Percentiles rank a stretch among this genome's conserved stretches.
phyloP scores from a whole-genome alignment of 2,329 filamentous ascomycete genomes.

The Coniochaeta sp. region DNA sequence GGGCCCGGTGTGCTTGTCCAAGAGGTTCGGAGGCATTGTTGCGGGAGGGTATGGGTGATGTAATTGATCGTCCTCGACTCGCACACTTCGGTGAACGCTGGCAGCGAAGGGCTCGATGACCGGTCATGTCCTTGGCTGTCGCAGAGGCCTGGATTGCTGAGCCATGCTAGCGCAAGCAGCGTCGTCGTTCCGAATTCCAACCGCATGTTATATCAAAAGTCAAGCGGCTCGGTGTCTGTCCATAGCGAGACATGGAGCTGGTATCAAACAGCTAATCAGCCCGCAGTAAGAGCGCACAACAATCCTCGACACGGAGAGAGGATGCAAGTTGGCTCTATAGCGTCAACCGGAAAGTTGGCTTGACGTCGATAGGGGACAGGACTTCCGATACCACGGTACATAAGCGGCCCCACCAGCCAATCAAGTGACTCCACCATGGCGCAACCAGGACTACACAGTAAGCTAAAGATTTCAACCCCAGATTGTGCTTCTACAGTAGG shows the following conservation, averaged over 20 bases:
- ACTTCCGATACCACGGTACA: background rate
- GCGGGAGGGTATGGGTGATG: constrained; percentile 69
- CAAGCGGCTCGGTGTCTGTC: background rate
- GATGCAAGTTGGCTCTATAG: background rate
- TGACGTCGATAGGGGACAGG: background rate
- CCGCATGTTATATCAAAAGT: background rate
- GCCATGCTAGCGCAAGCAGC: constrained; percentile 1
- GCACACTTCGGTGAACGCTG: constrained; percentile 28
- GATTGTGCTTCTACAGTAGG: no score
- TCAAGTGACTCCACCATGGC: background rate
- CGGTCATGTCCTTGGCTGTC: constrained; percentile 4
- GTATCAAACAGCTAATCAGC: background rate
- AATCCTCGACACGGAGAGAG: background rate
- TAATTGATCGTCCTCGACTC: constrained; percentile 67
- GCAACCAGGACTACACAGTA: background rate
- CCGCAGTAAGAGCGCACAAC: background rate
- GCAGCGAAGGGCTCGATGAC: background rate
- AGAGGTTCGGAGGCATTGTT: constrained; percentile 65
- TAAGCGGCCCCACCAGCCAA: background rate
- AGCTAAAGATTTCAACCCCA: no score
- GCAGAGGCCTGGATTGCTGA: background rate
- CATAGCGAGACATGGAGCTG: constrained; percentile 1
- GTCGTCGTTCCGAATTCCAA: background rate
- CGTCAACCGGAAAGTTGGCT: background rate
- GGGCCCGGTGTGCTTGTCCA: constrained; percentile 33